Evolutionary conservation across 495 filamentous ascomycete species (phyloP).

Genomic region (Viridothelium virens): DNA sequence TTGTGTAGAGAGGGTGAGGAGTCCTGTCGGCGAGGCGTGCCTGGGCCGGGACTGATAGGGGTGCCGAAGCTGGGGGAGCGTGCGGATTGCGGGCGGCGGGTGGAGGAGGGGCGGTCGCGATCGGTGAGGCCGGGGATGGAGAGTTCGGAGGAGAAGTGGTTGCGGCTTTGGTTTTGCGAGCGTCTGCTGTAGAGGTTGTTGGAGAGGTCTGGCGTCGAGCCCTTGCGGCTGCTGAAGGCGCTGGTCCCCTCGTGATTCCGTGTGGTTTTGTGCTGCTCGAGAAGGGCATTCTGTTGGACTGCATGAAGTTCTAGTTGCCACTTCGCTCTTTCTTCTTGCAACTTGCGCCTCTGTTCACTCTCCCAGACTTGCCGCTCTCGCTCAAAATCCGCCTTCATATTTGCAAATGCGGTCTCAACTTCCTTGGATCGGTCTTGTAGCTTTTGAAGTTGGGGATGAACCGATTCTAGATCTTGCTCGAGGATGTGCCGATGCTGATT

Average conservation of each 20-base stretch:
- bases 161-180: conserved; percentile 19
- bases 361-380: conserved; percentile 64
- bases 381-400: conserved; percentile 54
- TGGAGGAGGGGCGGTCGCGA: conserved; percentile 38
- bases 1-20: conserved; percentile 26
- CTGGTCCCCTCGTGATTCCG: conserved; percentile 12
- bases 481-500: conserved; percentile 57
- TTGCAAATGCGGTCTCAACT: conserved; percentile 53
- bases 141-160: conserved; percentile 19
- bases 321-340: conserved; percentile 67
- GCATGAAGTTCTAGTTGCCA: conserved; percentile 53
- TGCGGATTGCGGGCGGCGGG: conserved; percentile 41
- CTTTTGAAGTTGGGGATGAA: conserved; percentile 55
- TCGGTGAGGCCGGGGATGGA: conserved; percentile 25
- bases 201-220: conserved; percentile 21
- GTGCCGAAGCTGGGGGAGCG: conserved; percentile 33
- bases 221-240: conserved; percentile 20
- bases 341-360: conserved; percentile 49
- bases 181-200: conserved; percentile 19
- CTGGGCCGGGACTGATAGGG: conserved; percentile 24
- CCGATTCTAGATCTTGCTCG: conserved; percentile 48
- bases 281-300: conserved; percentile 10
- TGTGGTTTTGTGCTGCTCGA: not conserved
- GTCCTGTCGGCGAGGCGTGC: conserved; percentile 28
- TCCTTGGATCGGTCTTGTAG: conserved; percentile 57